phyloP scores from a whole-genome alignment of 2,329 filamentous ascomycete species.

The Rutstroemia sp. region DNA sequence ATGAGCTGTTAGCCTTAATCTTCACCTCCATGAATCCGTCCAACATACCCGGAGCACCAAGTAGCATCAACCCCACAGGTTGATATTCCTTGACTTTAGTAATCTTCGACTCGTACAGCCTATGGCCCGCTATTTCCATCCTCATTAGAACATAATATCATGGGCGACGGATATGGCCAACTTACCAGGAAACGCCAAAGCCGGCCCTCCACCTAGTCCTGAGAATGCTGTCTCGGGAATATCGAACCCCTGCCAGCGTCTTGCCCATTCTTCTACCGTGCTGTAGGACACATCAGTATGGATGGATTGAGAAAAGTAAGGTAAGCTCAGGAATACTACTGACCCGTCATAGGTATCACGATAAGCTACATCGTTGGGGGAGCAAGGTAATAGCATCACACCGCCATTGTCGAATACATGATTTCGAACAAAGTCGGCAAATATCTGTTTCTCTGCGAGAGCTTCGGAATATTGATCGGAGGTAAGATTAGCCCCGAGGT shows the following conservation, averaged over 20 bases:
- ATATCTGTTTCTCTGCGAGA: conserved; percentile 5
- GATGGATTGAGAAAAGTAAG: too few species aligned
- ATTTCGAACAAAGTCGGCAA: conserved; percentile 11
- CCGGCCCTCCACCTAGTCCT: conserved; percentile 16
- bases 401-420: conserved; percentile 12
- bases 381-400: conserved; percentile 15
- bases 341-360: conserved; percentile 10
- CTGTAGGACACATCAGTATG: background rate
- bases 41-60: conserved; percentile 14
- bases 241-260: conserved; percentile 20
- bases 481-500: conserved; percentile 12
- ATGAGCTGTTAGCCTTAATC: background rate
- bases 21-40: background rate
- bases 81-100: conserved; percentile 9
- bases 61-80: conserved; percentile 16
- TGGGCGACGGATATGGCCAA: background rate
- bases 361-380: conserved; percentile 5
- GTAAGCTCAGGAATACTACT: background rate
- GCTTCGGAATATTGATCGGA: conserved; percentile 8
- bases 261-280: conserved; percentile 9
- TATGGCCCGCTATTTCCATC: conserved; percentile 13
- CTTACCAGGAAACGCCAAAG: conserved; percentile 17
- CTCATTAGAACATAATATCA: background rate
- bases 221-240: conserved; percentile 14
- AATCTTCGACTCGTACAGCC: conserved; percentile 12